phyloP scores from a whole-genome alignment of 192 early-diverging fungal species.

The Gorgonomyces haynaldii region DNA sequence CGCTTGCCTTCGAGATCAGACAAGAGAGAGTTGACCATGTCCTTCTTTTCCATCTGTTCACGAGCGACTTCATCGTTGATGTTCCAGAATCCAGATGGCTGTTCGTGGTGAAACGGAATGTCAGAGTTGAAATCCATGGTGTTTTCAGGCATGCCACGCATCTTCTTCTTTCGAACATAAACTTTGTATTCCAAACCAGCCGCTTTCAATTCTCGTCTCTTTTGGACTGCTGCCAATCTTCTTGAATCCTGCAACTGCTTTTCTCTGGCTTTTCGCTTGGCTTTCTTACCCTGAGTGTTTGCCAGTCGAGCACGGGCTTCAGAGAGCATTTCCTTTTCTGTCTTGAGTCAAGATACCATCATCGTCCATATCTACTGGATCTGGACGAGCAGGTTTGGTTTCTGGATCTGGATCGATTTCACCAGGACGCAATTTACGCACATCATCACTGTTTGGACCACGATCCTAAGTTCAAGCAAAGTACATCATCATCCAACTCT shows the following conservation, averaged over 20 bases:
- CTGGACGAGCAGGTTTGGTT: constrained; percentile 90
- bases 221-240: constrained; percentile 79
- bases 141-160: constrained; percentile 19
- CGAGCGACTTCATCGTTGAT: constrained; percentile 71
- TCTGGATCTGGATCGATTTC: constrained; percentile 98
- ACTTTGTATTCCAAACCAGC: constrained; percentile 75
- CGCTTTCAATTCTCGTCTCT: constrained; percentile 89
- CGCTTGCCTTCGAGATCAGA: constrained; percentile 80
- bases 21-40: constrained; percentile 57
- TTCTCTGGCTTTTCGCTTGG: constrained; percentile 97
- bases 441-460: constrained; percentile 73
- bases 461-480: constrained; percentile 35
- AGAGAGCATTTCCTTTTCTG: constrained; percentile 98
- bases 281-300: constrained; percentile 99
- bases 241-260: constrained; percentile 93
- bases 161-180: constrained; percentile 56
- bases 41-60: constrained; percentile 43
- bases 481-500: constrained; percentile 62
- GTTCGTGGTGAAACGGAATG: constrained; percentile 84
- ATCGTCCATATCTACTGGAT: constrained; percentile 99
- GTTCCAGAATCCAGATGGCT: constrained; percentile 86
- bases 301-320: constrained; percentile 95
- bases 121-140: constrained; percentile 92
- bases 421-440: constrained; percentile 76
- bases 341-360: too few relatives aligned